Evolutionary conservation across 2,329 filamentous ascomycete genomes (phyloP), one percentile per base, ranked within the genome.

Genomic region (Xylaria polymorpha): DNA sequence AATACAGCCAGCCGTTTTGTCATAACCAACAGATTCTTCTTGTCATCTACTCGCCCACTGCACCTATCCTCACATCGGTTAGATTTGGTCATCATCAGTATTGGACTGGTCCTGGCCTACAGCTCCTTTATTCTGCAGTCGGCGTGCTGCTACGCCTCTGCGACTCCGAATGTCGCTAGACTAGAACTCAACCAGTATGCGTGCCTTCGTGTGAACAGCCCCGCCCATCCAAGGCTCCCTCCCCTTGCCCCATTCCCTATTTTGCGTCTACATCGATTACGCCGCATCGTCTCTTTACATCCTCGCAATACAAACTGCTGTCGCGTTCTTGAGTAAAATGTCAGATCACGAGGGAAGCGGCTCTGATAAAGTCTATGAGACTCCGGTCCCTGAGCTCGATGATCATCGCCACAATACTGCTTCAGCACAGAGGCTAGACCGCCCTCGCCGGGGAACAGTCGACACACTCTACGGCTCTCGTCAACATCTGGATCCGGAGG

Each of bases 381-480:
- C 91, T 66, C 92, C 92, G 15, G 88, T 94, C 70, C 91, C 91
- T 70, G 91, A 94, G 78, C 87, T 98, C 57, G 94, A 98, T 79
- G 94, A 98, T 79, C 94, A 98, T 82, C 92, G 94, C 67, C 85
- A 90, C 77, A 91, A 92, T 77, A 81, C 85, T 4, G 81, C 85
- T 29, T 87, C 90, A 44, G 81, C 90, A 29, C 90, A 89, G 68
- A 87, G 88, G 53, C 80, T 83, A 39, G 87, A 90, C 43, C 85
- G 88, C 20, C 83, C 86, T 67, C 88, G 92, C 64, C 87, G 92
- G 64, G 92, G 92, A 48, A 94, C 92, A 2, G 89, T 93, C 72
- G 92, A 92, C 72, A 93, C 91, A 63, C 83, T 92, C 4, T 88
- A 90, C 69, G 86, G 86, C 57, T 79, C 84, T 62, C 83, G 84